Evolutionary conservation across 345 rosid genomes (phyloP).

Genomic region (Citrus sp.): DNA sequence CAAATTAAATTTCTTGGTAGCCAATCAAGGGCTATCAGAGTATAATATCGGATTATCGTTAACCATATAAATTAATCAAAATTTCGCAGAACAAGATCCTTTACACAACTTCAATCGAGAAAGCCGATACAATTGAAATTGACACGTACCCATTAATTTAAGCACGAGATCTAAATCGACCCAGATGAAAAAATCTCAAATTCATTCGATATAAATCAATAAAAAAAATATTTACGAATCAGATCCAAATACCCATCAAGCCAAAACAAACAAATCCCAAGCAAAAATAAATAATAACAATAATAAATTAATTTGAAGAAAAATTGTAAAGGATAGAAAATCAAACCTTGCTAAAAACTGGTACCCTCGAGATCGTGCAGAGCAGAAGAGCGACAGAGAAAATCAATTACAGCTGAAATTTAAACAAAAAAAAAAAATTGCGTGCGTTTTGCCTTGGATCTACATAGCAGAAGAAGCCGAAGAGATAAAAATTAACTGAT

Average conservation of each 20-base stretch:
- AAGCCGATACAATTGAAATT: conserved; percentile 12
- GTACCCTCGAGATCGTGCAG: conserved; percentile 4
- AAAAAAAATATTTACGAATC: not conserved
- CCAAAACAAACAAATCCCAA: not conserved
- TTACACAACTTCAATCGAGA: not conserved
- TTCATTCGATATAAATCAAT: conserved; percentile 4
- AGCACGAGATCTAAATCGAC: conserved; percentile 12
- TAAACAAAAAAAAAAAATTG: fast-evolving
- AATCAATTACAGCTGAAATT: not conserved
- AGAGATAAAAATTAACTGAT: conserved; percentile 25
- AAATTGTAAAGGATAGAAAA: not conserved
- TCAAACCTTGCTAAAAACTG: conserved; percentile 5
- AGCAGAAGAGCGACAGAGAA: conserved; percentile 14
- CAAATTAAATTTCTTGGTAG: not conserved
- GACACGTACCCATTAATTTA: not conserved
- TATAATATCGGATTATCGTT: not conserved
- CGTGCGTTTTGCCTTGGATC: conserved; percentile 27
- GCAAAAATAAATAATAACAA: no score
- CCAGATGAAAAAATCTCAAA: conserved; percentile 10
- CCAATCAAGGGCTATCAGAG: no score
- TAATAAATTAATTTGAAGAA: not conserved
- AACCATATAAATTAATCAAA: not conserved
- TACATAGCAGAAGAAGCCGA: conserved; percentile 5
- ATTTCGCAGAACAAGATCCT: conserved; percentile 13
- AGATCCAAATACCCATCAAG: conserved; percentile 28